Evolutionary conservation across 768 basidiomycete genomes (phyloP).

Genomic region (Trametes cingulata): DNA sequence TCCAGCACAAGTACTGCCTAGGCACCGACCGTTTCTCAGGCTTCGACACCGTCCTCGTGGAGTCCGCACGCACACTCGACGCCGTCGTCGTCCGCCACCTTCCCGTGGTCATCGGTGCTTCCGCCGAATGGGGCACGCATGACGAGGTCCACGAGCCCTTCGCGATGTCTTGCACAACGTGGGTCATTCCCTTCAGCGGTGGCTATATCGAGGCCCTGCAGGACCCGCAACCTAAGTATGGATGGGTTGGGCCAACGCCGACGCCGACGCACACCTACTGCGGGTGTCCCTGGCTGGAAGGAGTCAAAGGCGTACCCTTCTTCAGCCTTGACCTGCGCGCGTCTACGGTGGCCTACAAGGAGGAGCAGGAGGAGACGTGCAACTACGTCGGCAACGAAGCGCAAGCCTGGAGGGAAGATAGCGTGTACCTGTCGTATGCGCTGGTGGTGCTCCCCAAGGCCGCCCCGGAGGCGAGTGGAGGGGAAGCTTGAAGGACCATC

Average conservation of each 20-base stretch:
- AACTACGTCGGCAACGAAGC: constrained; percentile 31
- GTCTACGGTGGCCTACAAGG: background rate
- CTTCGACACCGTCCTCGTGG: constrained; percentile 26
- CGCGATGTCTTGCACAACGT: background rate
- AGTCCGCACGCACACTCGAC: constrained; percentile 1
- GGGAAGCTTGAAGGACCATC: too few species aligned
- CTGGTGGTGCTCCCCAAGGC: constrained; percentile 16
- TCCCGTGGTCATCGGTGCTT: constrained; percentile 21
- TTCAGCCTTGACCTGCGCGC: constrained; percentile 3
- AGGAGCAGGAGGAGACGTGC: constrained; percentile 10
- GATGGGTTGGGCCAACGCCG: background rate
- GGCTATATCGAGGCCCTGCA: constrained; percentile 20
- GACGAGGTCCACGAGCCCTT: background rate
- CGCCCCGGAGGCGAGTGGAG: too few species aligned
- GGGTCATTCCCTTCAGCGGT: constrained; percentile 28
- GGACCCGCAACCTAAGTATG: too few species aligned
- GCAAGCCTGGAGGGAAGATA: constrained; percentile 22
- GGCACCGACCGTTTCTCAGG: constrained; percentile 29
- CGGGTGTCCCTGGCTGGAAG: constrained; percentile 1
- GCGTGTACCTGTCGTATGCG: constrained; percentile 31
- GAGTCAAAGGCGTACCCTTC: constrained; percentile 19
- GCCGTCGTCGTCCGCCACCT: constrained; percentile 20
- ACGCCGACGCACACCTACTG: background rate
- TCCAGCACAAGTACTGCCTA: constrained; percentile 31
- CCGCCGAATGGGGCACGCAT: background rate